phyloP scores from a whole-genome alignment of 2,329 filamentous ascomycete species.

The Dothiorella sarmentorum region DNA sequence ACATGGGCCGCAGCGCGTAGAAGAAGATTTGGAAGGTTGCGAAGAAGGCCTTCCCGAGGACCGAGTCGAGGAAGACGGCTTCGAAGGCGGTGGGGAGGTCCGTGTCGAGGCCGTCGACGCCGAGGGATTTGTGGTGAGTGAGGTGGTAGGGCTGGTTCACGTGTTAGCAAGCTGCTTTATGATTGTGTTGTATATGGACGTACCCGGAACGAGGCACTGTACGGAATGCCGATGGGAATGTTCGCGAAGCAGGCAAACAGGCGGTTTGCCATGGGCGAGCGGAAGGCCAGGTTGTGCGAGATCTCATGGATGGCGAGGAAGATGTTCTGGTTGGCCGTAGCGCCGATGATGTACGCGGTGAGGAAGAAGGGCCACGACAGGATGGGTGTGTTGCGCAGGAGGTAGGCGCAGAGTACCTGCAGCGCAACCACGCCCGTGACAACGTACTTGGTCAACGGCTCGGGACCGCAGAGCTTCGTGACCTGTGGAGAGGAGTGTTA shows the following conservation, averaged over 20 bases:
- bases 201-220: conserved; percentile 91
- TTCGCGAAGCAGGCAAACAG: conserved; percentile 91
- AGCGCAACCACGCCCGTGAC: conserved; percentile 79
- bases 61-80: conserved; percentile 87
- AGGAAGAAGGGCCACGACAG: conserved; percentile 81
- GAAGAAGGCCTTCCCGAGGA: conserved; percentile 97
- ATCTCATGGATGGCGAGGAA: conserved; percentile 99
- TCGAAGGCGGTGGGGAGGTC: conserved; percentile 91
- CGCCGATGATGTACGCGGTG: conserved; percentile 86
- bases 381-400: conserved; percentile 73
- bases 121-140: conserved; percentile 97
- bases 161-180: conserved; percentile 22
- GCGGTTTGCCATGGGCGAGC: conserved; percentile 73
- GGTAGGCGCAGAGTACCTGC: conserved; percentile 73
- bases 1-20: conserved; percentile 94
- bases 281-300: conserved; percentile 94
- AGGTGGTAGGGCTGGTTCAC: conserved; percentile 78
- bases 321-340: conserved; percentile 95
- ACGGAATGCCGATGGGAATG: conserved; percentile 90
- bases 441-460: conserved; percentile 92
- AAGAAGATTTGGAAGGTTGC: conserved; percentile 99
- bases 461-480: conserved; percentile 92
- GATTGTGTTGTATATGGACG: conserved; percentile 27
- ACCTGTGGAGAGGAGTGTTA: conserved; percentile 55
- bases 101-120: conserved; percentile 92